Evolutionary conservation across 2,329 filamentous ascomycete species (phyloP).

Genomic region (Xylariaceae sp.): DNA sequence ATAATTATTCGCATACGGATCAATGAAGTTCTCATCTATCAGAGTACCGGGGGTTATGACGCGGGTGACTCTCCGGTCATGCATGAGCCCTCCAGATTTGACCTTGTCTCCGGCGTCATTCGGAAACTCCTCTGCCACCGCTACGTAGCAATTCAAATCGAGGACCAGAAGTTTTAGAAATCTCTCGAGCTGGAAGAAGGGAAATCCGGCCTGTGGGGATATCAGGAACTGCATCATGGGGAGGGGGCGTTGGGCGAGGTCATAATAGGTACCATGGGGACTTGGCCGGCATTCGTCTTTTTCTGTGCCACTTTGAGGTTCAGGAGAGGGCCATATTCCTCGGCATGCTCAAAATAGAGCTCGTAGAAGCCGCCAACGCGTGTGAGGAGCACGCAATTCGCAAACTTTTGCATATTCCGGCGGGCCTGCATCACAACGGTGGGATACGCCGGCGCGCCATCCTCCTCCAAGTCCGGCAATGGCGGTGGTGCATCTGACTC

Average conservation of each 20-base stretch:
- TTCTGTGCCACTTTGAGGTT: slow-evolving; percentile 83
- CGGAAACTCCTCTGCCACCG: slow-evolving; percentile 88
- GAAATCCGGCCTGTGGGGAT: slow-evolving; percentile 72
- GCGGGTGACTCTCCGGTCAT: slow-evolving; percentile 78
- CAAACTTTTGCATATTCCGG: slow-evolving; percentile 86
- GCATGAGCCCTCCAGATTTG: slow-evolving; percentile 74
- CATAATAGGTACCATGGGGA: slow-evolving; percentile 75
- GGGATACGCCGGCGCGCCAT: slow-evolving; percentile 61
- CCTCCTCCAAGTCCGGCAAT: slow-evolving; percentile 20
- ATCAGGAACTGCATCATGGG: background rate
- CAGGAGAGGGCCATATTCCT: slow-evolving; percentile 79
- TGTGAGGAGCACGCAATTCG: slow-evolving; percentile 86
- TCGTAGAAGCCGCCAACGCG: slow-evolving; percentile 96
- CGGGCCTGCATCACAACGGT: slow-evolving; percentile 84
- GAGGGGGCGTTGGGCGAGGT: slow-evolving; percentile 5
- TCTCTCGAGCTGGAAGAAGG: slow-evolving; percentile 85
- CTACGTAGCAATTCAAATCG: slow-evolving; percentile 85
- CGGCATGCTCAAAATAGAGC: slow-evolving; percentile 93
- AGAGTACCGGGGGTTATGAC: slow-evolving; percentile 92
- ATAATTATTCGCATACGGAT: slow-evolving; percentile 91
- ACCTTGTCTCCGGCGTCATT: slow-evolving; percentile 66
- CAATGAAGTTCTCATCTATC: slow-evolving; percentile 96
- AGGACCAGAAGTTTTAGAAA: slow-evolving; percentile 92
- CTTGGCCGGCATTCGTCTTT: slow-evolving; percentile 71
- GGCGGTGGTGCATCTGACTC: slow-evolving; percentile 2